phyloP scores from a whole-genome alignment of 2,329 filamentous ascomycete species.

The Aspergillus transmontanensis region DNA sequence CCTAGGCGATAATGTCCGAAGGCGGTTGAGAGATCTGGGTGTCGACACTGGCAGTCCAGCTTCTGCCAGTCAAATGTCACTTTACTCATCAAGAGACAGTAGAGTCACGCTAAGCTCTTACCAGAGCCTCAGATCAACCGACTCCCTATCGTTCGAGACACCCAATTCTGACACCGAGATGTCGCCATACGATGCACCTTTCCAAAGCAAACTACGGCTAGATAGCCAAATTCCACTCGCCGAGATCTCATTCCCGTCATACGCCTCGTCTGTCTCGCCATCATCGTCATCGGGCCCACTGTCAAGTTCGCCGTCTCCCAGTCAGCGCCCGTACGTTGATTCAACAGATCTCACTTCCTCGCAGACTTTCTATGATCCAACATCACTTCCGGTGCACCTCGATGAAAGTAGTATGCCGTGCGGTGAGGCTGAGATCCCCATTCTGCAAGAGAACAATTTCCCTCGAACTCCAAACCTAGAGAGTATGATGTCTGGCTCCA shows the following conservation, averaged over 20 bases:
- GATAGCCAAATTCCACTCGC: background rate
- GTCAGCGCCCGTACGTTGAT: background rate
- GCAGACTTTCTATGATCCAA: background rate
- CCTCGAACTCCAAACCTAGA: background rate
- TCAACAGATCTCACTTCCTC: background rate
- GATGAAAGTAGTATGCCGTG: background rate
- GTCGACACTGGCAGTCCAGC: background rate
- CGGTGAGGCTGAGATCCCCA: background rate
- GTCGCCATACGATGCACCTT: background rate
- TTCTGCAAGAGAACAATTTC: background rate
- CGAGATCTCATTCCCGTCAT: background rate
- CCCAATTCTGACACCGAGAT: background rate
- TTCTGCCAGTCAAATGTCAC: background rate
- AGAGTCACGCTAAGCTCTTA: background rate
- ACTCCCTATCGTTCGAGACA: background rate
- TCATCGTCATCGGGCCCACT: background rate
- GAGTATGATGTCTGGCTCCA: background rate
- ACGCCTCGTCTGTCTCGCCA: background rate
- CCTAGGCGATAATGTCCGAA: background rate
- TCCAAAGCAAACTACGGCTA: background rate
- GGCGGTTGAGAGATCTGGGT: background rate
- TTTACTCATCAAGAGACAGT: background rate
- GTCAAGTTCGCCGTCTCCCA: background rate
- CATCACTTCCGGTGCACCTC: background rate
- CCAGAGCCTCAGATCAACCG: background rate